phyloP scores from a whole-genome alignment of 2,329 filamentous ascomycete species.

The Aspergillus sp. region DNA sequence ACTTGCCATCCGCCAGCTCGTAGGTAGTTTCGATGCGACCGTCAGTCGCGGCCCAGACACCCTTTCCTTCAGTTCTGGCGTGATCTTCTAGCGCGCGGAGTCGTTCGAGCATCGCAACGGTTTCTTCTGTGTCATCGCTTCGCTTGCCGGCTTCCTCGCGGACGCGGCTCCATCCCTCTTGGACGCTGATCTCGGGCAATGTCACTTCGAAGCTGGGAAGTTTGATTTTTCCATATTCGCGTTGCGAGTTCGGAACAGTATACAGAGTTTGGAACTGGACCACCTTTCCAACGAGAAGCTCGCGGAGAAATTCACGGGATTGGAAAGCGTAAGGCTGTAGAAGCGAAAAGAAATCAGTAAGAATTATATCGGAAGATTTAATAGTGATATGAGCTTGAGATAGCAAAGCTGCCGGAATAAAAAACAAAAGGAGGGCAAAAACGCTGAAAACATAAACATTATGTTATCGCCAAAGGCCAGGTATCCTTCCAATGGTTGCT shows the following conservation, averaged over 20 bases:
- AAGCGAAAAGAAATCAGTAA: slow-evolving; percentile 8
- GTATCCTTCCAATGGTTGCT: neutral
- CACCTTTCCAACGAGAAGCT: slow-evolving; percentile 79
- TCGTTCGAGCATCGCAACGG: slow-evolving; percentile 68
- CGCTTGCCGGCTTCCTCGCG: slow-evolving; percentile 84
- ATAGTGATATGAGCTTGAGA: neutral
- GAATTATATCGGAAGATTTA: neutral
- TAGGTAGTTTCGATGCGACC: slow-evolving; percentile 73
- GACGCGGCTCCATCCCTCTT: slow-evolving; percentile 89
- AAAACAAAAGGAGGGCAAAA: neutral
- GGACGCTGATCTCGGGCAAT: slow-evolving; percentile 78
- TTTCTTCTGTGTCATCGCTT: slow-evolving; percentile 81
- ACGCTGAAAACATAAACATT: neutral
- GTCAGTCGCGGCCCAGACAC: slow-evolving; percentile 70
- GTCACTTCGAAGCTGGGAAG: slow-evolving; percentile 68
- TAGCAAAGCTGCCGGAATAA: neutral
- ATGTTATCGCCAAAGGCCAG: neutral
- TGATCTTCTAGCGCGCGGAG: slow-evolving; percentile 74
- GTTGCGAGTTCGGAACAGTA: slow-evolving; percentile 75
- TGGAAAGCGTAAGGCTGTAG: slow-evolving; percentile 77
- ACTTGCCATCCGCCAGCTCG: slow-evolving; percentile 73
- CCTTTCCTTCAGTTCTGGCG: slow-evolving; percentile 76
- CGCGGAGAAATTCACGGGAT: slow-evolving; percentile 88
- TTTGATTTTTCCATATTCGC: slow-evolving; percentile 82
- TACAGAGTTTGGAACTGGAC: slow-evolving; percentile 85